Base-by-base conservation (phyloP, 495 filamentous ascomycete genomes). In the Penicillium paradoxum region DNA sequence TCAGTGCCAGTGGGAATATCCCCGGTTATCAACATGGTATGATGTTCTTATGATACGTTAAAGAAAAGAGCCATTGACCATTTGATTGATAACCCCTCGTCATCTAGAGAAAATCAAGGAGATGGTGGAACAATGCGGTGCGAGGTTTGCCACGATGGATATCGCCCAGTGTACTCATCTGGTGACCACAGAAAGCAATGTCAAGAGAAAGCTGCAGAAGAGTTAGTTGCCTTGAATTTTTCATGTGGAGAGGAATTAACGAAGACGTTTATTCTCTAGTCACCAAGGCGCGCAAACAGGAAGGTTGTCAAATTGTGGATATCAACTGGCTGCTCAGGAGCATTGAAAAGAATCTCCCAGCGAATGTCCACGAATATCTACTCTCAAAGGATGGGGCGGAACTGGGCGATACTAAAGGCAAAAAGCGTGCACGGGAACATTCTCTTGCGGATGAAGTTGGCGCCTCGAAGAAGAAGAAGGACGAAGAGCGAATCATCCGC, bases 1-100 rank as follows among this genome's bases (percentile, higher is more conserved):
- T 89, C 32, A 77, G 74, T 18, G 67, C 84, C 8, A 81, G 79
- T 54, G 85, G 85, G 11, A 74, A 72, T 0, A 82, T 87, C 34
- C 72, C 76, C 6, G 73, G 73, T 8, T 65, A 66, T 13, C 74
- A 73, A 4, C 84, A 87, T 58, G 67, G 76, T 76, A 17, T 24
- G 54, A 45, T 15, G 6, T 18, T 22, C 10, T 3, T 30, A 27
- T 6, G 0, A 2, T 15, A 19, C 10, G 29, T 3, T 3, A 44
- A 22, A 13, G 4, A 17, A 14, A 13, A 14, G 13, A 25, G 7
- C 13, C 1, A 17, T 49, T 10, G 14, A 49, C 13, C 4, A 13
- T 17, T 27, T 25, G 24, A 39, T 18, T 4, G 14, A 27, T 37
- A 24, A 34, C 18, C 4, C 10, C 11, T 5, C 0, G 6, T 34